Evolutionary conservation across 2,329 filamentous ascomycete genomes (phyloP).

Genomic region (Penicillium psychrosexuale): DNA sequence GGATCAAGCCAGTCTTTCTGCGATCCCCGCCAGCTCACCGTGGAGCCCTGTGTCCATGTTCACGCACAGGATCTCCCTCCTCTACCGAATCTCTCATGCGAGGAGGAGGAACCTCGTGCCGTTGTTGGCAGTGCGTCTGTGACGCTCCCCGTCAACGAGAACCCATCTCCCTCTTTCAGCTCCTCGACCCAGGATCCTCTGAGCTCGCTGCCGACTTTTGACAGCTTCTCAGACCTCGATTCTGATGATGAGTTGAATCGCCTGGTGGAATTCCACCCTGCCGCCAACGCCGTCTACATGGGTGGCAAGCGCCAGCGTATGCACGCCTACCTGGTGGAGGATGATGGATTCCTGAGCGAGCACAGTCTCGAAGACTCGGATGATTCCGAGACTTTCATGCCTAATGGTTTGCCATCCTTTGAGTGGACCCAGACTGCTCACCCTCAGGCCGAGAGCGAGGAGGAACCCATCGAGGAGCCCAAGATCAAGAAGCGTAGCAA

Average conservation of each 20-base stretch:
- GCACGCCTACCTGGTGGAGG: slow-evolving; percentile 66
- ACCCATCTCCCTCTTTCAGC: slow-evolving; percentile 39
- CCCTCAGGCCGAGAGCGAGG: slow-evolving; percentile 45
- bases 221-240: slow-evolving; percentile 85
- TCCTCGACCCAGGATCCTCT: slow-evolving; percentile 49
- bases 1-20: slow-evolving; percentile 67
- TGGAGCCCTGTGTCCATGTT: slow-evolving; percentile 52
- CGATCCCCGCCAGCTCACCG: slow-evolving; percentile 84
- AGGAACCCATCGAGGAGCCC: slow-evolving; percentile 33
- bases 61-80: slow-evolving; percentile 60
- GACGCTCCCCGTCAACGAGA: slow-evolving; percentile 39
- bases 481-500: slow-evolving; percentile 50
- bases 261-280: slow-evolving; percentile 66
- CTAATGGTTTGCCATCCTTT: slow-evolving; percentile 61
- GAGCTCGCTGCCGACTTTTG: slow-evolving; percentile 68
- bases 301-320: slow-evolving; percentile 70
- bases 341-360: slow-evolving; percentile 74
- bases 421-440: slow-evolving; percentile 45
- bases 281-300: slow-evolving; percentile 58
- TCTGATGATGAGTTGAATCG: slow-evolving; percentile 84
- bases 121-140: slow-evolving; percentile 36
- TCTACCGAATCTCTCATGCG: slow-evolving; percentile 51
- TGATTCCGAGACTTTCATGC: slow-evolving; percentile 61
- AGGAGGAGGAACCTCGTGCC: slow-evolving; percentile 40
- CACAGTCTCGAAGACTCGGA: slow-evolving; percentile 74